phyloP scores from a whole-genome alignment of 129 eudicot genomes.

The Apium graveolens region DNA sequence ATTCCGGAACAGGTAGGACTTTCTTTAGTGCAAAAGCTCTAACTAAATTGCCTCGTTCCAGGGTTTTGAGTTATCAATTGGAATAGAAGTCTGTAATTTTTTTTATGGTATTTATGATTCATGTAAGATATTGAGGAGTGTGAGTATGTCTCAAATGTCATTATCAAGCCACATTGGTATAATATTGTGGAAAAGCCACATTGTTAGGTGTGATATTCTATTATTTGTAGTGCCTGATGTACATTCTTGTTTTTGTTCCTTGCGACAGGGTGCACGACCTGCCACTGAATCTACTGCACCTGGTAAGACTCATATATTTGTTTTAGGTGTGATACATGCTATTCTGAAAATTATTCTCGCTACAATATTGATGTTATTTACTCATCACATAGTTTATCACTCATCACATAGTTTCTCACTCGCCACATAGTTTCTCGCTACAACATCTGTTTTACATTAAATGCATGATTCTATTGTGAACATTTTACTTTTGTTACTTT shows the following conservation, averaged over 20 bases:
- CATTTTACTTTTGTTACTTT: background rate
- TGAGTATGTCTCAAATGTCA: background rate
- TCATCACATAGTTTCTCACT: background rate
- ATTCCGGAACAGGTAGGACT: conserved; percentile 70
- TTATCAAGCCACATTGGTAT: background rate
- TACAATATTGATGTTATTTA: background rate
- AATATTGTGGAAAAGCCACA: background rate
- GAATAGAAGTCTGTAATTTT: background rate
- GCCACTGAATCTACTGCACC: conserved; percentile 46
- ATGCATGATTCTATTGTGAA: background rate
- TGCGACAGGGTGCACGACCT: conserved; percentile 50
- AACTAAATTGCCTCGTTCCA: background rate
- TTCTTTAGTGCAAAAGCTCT: background rate
- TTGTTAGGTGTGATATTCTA: background rate
- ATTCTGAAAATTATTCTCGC: background rate
- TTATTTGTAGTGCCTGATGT: background rate
- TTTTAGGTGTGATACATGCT: background rate
- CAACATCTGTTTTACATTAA: background rate
- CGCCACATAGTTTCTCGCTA: background rate
- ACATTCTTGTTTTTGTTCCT: background rate
- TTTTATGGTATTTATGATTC: background rate
- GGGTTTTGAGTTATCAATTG: background rate
- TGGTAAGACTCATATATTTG: conserved; percentile 31
- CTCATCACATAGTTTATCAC: background rate
- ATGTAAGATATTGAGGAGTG: background rate